Percentiles rank a stretch among this genome's conserved stretches.
phyloP scores from a whole-genome alignment of 2,329 filamentous ascomycete species.

The Fusarium penzigii region DNA sequence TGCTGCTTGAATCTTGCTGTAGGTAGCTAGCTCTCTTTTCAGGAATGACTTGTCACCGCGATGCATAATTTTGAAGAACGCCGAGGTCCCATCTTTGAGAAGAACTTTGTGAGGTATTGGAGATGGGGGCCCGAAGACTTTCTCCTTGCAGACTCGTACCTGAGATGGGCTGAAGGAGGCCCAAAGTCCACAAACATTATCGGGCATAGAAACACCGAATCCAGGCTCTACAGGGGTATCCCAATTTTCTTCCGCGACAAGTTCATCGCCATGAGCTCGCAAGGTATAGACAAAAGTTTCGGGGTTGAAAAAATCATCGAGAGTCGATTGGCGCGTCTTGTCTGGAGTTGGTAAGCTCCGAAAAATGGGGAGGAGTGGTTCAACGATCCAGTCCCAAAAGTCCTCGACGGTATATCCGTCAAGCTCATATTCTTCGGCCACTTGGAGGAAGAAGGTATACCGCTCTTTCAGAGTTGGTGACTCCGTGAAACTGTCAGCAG shows the following conservation, averaged over 20 bases:
- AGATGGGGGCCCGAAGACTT: not conserved
- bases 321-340: not conserved
- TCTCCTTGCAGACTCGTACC: not conserved
- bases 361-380: constrained; percentile 8
- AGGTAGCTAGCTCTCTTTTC: constrained; percentile 11
- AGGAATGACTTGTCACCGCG: constrained; percentile 5
- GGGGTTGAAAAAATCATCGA: constrained; percentile 15
- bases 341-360: not conserved
- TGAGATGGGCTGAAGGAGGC: constrained; percentile 13
- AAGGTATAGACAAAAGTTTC: constrained; percentile 15
- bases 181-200: constrained; percentile 12
- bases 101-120: constrained; percentile 7
- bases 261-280: constrained; percentile 2
- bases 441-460: constrained; percentile 25
- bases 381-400: constrained; percentile 23
- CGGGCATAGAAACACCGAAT: constrained; percentile 8
- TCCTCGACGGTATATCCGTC: constrained; percentile 24
- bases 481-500: constrained; percentile 17
- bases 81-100: constrained; percentile 1
- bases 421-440: constrained; percentile 22
- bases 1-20: constrained; percentile 10
- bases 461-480: constrained; percentile 16
- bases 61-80: constrained; percentile 12
- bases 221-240: not conserved
- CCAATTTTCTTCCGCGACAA: constrained; percentile 3